These are phyloP conservation scores for Rhodotorula diobovata DNA, from an alignment of 768 basidiomycete genomes.

Conservation along the genomic window DNA sequence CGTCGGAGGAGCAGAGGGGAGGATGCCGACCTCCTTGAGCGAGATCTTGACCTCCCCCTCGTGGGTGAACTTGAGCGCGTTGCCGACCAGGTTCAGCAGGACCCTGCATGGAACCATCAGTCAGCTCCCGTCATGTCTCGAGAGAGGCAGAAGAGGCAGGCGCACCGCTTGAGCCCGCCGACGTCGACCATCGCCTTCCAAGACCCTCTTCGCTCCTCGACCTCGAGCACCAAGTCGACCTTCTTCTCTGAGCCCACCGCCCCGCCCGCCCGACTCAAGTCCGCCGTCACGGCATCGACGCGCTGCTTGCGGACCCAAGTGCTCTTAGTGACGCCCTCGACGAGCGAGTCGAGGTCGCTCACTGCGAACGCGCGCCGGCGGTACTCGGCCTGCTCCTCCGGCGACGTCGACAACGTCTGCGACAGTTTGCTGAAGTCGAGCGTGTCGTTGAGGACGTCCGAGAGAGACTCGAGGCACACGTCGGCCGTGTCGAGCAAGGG, in stretches of 20 bases:
- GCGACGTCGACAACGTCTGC: not conserved
- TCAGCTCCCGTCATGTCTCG: too few relatives aligned
- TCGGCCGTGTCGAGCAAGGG: slow-evolving; percentile 34
- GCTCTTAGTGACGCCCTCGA: slow-evolving; percentile 16
- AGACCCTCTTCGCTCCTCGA: slow-evolving; percentile 7
- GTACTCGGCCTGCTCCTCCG: not conserved
- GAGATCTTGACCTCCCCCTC: slow-evolving; percentile 18
- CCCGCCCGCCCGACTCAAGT: slow-evolving; percentile 6
- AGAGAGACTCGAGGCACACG: slow-evolving; percentile 21
- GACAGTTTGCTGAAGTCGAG: slow-evolving; percentile 36
- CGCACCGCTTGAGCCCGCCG: slow-evolving; percentile 17
- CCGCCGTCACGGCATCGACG: slow-evolving; percentile 16
- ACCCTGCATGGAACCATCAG: not conserved
- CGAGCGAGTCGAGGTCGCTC: not conserved
- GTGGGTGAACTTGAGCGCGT: slow-evolving; percentile 27
- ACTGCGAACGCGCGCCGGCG: not conserved
- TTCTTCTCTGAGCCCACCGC: not conserved
- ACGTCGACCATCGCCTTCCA: slow-evolving; percentile 21
- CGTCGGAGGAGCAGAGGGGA: not conserved
- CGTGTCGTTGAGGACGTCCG: slow-evolving; percentile 29
- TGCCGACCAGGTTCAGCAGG: slow-evolving; percentile 19
- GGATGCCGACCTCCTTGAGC: slow-evolving; percentile 10
- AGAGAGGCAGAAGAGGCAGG: not conserved
- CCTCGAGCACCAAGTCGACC: slow-evolving; percentile 26
- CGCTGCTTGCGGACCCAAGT: slow-evolving; percentile 29